These are phyloP conservation scores for Cyclotella cryptica DNA, from an alignment of 108 stramenopile genomes.

Conservation along the genomic window DNA sequence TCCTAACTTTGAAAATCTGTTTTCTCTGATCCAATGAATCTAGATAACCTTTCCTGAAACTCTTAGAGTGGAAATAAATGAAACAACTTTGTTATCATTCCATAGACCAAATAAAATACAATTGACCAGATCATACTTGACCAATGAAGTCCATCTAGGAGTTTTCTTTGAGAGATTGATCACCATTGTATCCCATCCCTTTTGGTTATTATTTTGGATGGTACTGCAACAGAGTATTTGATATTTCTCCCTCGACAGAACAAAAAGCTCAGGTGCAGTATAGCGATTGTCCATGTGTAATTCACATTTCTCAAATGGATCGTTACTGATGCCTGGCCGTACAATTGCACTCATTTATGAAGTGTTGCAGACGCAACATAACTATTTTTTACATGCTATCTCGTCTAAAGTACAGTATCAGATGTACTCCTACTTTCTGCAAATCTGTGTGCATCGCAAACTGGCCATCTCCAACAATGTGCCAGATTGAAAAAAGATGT, in stretches of 20 bases:
- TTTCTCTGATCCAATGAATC: background rate
- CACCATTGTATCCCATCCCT: background rate
- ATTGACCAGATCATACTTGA: background rate
- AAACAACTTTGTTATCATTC: slow-evolving; percentile 19
- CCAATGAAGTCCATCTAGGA: background rate
- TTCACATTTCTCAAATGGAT: background rate
- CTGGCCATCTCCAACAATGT: too few relatives aligned
- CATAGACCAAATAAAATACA: background rate
- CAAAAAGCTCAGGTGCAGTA: slow-evolving; percentile 14
- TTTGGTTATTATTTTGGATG: slow-evolving; percentile 6
- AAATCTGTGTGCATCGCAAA: too few relatives aligned
- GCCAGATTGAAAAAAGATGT: too few relatives aligned
- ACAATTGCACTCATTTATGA: slow-evolving; percentile 19
- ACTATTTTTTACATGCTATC: too few relatives aligned
- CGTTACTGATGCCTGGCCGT: background rate
- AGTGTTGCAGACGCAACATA: too few relatives aligned
- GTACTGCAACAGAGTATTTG: slow-evolving; percentile 14
- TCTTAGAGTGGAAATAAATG: background rate
- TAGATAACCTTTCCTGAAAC: background rate
- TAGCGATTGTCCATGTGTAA: slow-evolving; percentile 24
- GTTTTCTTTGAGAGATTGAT: background rate
- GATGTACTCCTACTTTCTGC: too few relatives aligned
- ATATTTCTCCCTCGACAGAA: slow-evolving; percentile 15
- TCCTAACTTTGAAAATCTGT: background rate
- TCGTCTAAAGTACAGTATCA: too few relatives aligned